These are phyloP conservation scores for Trametes polyzona DNA, from an alignment of 1,284 basidiomycete species.

Conservation along the genomic window DNA sequence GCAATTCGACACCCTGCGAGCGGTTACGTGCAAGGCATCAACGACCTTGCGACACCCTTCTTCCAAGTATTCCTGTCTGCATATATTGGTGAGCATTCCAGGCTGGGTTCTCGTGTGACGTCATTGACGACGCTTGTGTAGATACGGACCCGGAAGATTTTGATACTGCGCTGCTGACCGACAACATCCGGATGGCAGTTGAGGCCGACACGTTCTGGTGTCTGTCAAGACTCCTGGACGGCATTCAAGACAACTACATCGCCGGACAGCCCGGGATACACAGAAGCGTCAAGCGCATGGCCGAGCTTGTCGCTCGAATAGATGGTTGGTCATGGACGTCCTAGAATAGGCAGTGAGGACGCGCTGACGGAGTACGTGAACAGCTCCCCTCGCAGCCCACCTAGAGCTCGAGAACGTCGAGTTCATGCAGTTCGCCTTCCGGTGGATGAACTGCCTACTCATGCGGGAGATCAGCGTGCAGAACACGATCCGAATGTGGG, in stretches of 20 bases:
- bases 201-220: constrained; percentile 99
- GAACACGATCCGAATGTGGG: constrained; percentile 98
- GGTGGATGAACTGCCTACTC: constrained; percentile 98
- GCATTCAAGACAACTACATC: constrained; percentile 98
- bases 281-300: constrained; percentile 89
- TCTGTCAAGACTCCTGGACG: constrained; percentile 89
- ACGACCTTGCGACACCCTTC: constrained; percentile 94
- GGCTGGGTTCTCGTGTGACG: constrained; percentile 3
- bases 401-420: constrained; percentile 90
- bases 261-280: constrained; percentile 94
- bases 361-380: neutral
- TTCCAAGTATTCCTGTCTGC: constrained; percentile 92
- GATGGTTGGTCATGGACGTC: constrained; percentile 75
- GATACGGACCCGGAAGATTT: constrained; percentile 89
- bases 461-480: constrained; percentile 96
- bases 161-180: constrained; percentile 77
- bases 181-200: constrained; percentile 74
- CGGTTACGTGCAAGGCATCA: constrained; percentile 97
- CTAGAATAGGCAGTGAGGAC: too few species aligned
- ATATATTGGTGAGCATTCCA: constrained; percentile 73
- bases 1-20: constrained; percentile 96
- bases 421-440: constrained; percentile 98
- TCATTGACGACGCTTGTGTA: constrained; percentile 33
- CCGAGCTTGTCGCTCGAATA: constrained; percentile 89
- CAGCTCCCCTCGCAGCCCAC: constrained; percentile 82